Evolutionary conservation across 2,329 filamentous ascomycete species (phyloP).

Genomic region (Aspergillus sp.): DNA sequence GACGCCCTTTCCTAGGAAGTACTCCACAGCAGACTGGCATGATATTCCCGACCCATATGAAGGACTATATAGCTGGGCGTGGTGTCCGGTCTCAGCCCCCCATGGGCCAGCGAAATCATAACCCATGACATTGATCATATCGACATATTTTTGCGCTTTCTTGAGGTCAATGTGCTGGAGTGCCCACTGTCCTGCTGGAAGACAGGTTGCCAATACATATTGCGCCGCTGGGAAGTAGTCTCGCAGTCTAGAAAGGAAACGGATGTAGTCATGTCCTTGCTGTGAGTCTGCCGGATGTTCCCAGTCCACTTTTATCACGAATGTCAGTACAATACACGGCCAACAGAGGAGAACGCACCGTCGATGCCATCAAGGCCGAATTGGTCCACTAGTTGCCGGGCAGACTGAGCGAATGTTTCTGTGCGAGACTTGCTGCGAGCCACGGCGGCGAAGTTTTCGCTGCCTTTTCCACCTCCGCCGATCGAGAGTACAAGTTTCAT

Average conservation of each 20-base stretch:
- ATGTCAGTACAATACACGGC: background rate
- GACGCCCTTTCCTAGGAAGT: conserved; percentile 66
- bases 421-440: conserved; percentile 60
- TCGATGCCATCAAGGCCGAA: conserved; percentile 75
- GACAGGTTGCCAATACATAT: conserved; percentile 69
- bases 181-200: conserved; percentile 67
- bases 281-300: conserved; percentile 67
- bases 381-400: conserved; percentile 65
- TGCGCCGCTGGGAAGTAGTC: conserved; percentile 65
- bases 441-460: conserved; percentile 66
- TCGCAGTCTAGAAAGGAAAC: conserved; percentile 66
- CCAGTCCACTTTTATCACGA: conserved; percentile 67
- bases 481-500: conserved; percentile 76
- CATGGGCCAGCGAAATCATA: conserved; percentile 78
- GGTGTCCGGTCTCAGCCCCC: conserved; percentile 68
- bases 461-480: conserved; percentile 65
- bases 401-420: conserved; percentile 70
- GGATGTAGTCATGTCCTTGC: conserved; percentile 69
- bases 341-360: conserved; percentile 48
- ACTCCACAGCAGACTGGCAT: conserved; percentile 65
- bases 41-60: conserved; percentile 48
- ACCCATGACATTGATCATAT: conserved; percentile 75
- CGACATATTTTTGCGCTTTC: conserved; percentile 64
- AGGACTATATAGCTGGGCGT: conserved; percentile 70
- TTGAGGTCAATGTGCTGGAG: conserved; percentile 69